Evolutionary conservation across 768 basidiomycete species (phyloP), one percentile per base, ranked within the genome.

Genomic region (Serendipita indica): DNA sequence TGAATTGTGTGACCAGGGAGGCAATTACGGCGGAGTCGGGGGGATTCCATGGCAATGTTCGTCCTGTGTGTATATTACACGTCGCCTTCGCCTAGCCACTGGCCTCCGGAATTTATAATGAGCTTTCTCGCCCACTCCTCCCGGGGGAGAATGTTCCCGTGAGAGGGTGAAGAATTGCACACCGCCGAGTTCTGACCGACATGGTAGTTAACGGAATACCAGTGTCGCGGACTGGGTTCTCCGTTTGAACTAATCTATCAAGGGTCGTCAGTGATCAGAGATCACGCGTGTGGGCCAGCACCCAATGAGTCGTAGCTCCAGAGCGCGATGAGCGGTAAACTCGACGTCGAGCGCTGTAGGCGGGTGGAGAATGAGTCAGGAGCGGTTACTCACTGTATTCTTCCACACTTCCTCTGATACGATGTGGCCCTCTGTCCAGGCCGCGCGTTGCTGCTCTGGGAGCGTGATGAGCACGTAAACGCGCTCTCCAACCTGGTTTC

Each of bases 241-340:
- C 49, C 49, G 32, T 54, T 54, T 54, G 49, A 54, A 54, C 22
- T 28, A 30, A 54, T 54, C 49, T 54, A 54, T 54, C 49, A 54
- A 54, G 49, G 49, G 49, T 54, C 49, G 49, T 27, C 32, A 43
- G 49, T 54, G 49, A 54, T 54, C 49, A 54, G 22, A 30, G 49
- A 54, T 54, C 49, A 54, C 49, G 49, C 22, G 49, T 54, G 32
- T 30, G 32, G n/a, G 49, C 32, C 49, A 54, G 20, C 30, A 28
- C 20, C n/a, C n/a, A n/a, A n/a, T n/a, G n/a, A n/a, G n/a, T n/a
- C n/a, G n/a, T n/a, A n/a, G n/a, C n/a, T n/a, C n/a, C n/a, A n/a
- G n/a, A n/a, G n/a, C n/a, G 30, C 49, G 32, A 4, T 54, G 32
- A 4, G 49, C 49, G 32, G 20, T 33, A n/a, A 54, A 54, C 25